phyloP scores from a whole-genome alignment of 805 yeast genomes.

The Clavispora asparagi region DNA sequence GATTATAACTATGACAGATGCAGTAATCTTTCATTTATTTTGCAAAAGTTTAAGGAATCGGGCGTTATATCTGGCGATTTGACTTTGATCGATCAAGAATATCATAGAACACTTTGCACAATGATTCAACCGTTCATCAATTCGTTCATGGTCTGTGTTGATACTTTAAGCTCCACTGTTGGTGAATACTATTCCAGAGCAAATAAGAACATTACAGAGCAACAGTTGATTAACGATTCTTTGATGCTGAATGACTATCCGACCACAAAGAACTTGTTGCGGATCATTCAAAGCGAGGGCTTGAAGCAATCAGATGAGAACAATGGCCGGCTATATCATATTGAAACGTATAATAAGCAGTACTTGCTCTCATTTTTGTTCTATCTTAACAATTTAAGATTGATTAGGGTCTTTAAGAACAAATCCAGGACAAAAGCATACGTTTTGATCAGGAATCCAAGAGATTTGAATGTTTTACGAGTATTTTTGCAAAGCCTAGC shows the following conservation, averaged over 20 bases:
- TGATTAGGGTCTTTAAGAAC: conserved; percentile 35
- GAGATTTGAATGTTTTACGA: conserved; percentile 23
- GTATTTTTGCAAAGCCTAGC: conserved; percentile 20
- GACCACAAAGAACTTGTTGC: conserved; percentile 12
- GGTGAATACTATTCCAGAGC: conserved; percentile 7
- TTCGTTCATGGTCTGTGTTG: conserved; percentile 26
- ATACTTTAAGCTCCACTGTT: conserved; percentile 12
- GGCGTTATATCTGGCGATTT: conserved; percentile 15
- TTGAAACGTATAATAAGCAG: conserved; percentile 38
- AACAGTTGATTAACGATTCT: conserved; percentile 20
- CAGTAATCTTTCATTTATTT: conserved; percentile 24
- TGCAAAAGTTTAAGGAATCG: conserved; percentile 13
- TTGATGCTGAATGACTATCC: conserved; percentile 18
- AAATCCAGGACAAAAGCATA: conserved; percentile 37
- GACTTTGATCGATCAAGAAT: conserved; percentile 18
- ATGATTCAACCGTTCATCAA: conserved; percentile 31
- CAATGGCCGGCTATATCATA: conserved; percentile 10
- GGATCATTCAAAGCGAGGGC: conserved; percentile 12
- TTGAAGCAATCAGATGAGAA: conserved; percentile 12
- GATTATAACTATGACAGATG: conserved; percentile 33
- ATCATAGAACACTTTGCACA: conserved; percentile 21
- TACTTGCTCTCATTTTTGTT: conserved; percentile 36
- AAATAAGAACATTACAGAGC: conserved; percentile 13
- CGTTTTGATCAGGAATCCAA: conserved; percentile 25
- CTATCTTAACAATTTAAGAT: conserved; percentile 29